Base-by-base conservation (phyloP, 768 basidiomycete species). In the Stropharia rugosoannulata region DNA sequence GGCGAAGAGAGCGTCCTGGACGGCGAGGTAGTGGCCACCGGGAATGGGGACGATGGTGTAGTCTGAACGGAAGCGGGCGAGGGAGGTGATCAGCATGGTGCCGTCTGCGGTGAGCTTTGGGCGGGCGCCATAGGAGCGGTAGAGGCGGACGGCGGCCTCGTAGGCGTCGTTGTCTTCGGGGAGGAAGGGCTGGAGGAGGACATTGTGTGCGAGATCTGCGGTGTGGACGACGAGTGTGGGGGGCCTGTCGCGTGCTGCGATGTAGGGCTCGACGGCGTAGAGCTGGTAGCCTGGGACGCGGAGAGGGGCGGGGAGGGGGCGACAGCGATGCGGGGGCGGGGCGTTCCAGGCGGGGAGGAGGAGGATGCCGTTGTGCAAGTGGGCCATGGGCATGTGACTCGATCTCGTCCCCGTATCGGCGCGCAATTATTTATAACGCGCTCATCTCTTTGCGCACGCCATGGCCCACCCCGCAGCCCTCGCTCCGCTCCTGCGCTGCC, bases 181-280 rank as follows among this genome's bases (percentile, higher is more conserved):
- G 5, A 46, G 22, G 38, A 54, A 57, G 1, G 60, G 80, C 13
- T 70, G 52, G 47, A 75, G 66, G 25, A 72, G 66, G 57, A 82
- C 84, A 71, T 80, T 84, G 76, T 93, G 88, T 9, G 75, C 70
- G 11, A 82, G 79, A 64, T 91, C 82, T 35, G 88, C 91, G 1
- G 91, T 94, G 66, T 86, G 90, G 43, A 93, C 91, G 38, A 82
- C 77, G 46, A 94, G 76, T 10, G 85, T 78, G 4, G 81, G 77
- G 56, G 86, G 73, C 2, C 80, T 78, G 13, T 83, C 77, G 60
- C 78, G 78, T 55, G 87, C 79, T 51, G 88, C 83, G 55, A 93
- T 78, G 90, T 91, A 93, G 68, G 89, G 89, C 75, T 93, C 88
- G 8, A 94, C 92, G 0, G 90, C 91, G 66, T 93, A 94, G 54